Evolutionary conservation across 257 asterid genomes (phyloP).

Genomic region (Leptodermis oblonga): DNA sequence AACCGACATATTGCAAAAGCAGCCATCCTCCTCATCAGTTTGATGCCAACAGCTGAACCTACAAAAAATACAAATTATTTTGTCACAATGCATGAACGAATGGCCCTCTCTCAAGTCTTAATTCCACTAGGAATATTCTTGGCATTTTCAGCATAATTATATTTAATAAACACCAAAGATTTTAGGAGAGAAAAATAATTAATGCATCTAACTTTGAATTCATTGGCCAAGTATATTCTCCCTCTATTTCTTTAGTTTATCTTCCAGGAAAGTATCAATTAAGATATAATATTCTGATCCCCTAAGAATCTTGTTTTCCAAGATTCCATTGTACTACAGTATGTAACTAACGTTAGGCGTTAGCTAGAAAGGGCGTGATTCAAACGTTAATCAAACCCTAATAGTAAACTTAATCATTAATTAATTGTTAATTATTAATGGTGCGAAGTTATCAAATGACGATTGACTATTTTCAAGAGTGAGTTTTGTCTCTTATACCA

Average conservation of each 20-base stretch:
- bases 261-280: slow-evolving; percentile 19
- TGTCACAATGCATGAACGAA: background rate
- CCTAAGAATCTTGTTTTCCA: slow-evolving; percentile 39
- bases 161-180: background rate
- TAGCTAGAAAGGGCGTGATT: too few relatives aligned
- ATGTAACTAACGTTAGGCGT: background rate
- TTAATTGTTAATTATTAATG: too few relatives aligned
- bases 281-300: slow-evolving; percentile 37
- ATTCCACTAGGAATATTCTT: slow-evolving; percentile 18
- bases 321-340: slow-evolving; percentile 28
- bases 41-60: too few relatives aligned
- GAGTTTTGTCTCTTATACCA: too few relatives aligned
- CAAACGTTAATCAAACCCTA: background rate
- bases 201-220: slow-evolving; percentile 11
- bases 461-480: too few relatives aligned
- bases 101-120: background rate
- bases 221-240: slow-evolving; percentile 36
- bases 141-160: slow-evolving; percentile 17
- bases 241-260: slow-evolving; percentile 19
- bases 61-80: background rate
- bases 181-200: background rate
- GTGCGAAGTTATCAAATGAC: too few relatives aligned
- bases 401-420: too few relatives aligned
- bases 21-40: slow-evolving; percentile 11
- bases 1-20: background rate